Evolutionary conservation across 23 red algal species (phyloP).

Genomic region (Gracilariopsis chorda): DNA sequence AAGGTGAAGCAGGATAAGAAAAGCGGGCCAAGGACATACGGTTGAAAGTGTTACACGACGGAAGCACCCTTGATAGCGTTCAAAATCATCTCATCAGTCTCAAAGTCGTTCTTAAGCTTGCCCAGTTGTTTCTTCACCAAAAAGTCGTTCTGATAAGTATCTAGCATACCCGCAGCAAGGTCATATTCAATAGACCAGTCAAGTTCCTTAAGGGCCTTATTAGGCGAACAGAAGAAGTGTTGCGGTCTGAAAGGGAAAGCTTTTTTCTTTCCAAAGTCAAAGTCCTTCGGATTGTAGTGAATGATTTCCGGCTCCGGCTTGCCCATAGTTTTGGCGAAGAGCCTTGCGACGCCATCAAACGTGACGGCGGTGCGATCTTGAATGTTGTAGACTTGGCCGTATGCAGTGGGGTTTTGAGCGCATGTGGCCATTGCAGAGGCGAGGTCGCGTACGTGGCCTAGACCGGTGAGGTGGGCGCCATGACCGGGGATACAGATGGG

Average conservation of each 20-base stretch:
- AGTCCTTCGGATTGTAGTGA: constrained; percentile 95
- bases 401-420: constrained; percentile 39
- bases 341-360: constrained; percentile 85
- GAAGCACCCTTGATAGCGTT: constrained; percentile 52
- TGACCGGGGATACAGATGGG: constrained; percentile 93
- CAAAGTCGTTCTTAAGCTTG: constrained; percentile 77
- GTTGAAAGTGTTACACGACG: constrained; percentile 39
- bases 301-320: constrained; percentile 75
- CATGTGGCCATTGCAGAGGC: constrained; percentile 88
- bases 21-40: no score
- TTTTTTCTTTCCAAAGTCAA: constrained; percentile 91
- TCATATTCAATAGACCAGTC: constrained; percentile 90
- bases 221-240: constrained; percentile 95
- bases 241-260: constrained; percentile 89
- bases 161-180: constrained; percentile 62
- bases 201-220: constrained; percentile 82
- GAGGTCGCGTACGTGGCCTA: constrained; percentile 95
- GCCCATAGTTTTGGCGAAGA: constrained; percentile 79
- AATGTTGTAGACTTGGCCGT: constrained; percentile 94
- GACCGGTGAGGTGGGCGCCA: constrained; percentile 90
- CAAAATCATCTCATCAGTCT: constrained; percentile 86
- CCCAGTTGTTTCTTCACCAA: constrained; percentile 56
- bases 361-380: constrained; percentile 88
- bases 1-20: no score
- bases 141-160: constrained; percentile 97